Evolutionary conservation across 768 basidiomycete genomes (phyloP).

Genomic region (Pholiota microspora): DNA sequence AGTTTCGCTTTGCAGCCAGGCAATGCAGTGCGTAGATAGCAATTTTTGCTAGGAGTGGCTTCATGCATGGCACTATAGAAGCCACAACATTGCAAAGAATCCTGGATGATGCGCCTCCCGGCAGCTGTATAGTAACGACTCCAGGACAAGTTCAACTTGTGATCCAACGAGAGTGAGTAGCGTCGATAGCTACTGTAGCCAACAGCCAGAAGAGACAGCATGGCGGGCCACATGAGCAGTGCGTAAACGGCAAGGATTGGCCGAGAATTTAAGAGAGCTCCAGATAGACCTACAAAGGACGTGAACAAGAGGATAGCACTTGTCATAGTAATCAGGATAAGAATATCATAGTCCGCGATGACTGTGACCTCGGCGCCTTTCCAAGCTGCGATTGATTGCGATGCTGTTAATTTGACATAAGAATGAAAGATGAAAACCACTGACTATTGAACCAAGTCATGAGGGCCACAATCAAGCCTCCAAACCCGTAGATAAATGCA

Average conservation of each 20-base stretch:
- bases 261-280: slow-evolving; percentile 63
- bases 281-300: slow-evolving; percentile 57
- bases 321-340: slow-evolving; percentile 55
- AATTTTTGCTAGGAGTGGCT: slow-evolving; percentile 52
- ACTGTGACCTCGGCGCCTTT: slow-evolving; percentile 60
- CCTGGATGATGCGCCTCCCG: slow-evolving; percentile 57
- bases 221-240: slow-evolving; percentile 64
- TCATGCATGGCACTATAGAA: slow-evolving; percentile 62
- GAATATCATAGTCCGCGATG: slow-evolving; percentile 55
- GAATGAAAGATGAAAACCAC: slow-evolving; percentile 16
- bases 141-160: slow-evolving; percentile 70
- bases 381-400: slow-evolving; percentile 42
- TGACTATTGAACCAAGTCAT: slow-evolving; percentile 60
- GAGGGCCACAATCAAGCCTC: slow-evolving; percentile 47
- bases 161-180: slow-evolving; percentile 55
- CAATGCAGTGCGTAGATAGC: slow-evolving; percentile 59
- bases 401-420: not conserved
- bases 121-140: slow-evolving; percentile 55
- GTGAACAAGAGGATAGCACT: slow-evolving; percentile 56
- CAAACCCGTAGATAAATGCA: slow-evolving; percentile 54
- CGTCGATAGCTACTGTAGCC: slow-evolving; percentile 69
- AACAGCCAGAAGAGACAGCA: slow-evolving; percentile 54
- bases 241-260: slow-evolving; percentile 67
- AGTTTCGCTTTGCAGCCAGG: slow-evolving; percentile 69
- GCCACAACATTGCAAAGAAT: slow-evolving; percentile 64